Evolutionary conservation across 345 rosid species (phyloP).

Genomic region (Camelina sativa): DNA sequence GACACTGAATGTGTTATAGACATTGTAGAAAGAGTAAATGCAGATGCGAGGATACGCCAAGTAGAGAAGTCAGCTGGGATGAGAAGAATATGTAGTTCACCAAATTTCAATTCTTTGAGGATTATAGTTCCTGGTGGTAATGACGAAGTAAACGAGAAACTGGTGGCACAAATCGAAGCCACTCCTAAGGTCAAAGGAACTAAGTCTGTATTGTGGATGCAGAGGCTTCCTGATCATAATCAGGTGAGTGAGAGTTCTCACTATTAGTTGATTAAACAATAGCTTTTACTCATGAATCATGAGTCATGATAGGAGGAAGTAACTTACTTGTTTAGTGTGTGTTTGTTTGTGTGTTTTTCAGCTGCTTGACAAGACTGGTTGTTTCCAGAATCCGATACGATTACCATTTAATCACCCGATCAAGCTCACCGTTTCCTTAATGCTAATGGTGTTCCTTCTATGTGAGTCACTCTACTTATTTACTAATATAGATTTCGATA

Average conservation of each 20-base stretch:
- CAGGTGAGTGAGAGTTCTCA: slow-evolving; percentile 42
- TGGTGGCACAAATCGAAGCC: slow-evolving; percentile 51
- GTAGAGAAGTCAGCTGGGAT: slow-evolving; percentile 50
- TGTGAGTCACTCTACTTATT: slow-evolving; percentile 52
- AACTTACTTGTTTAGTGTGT: slow-evolving; percentile 19
- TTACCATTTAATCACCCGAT: slow-evolving; percentile 51
- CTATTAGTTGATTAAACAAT: slow-evolving; percentile 46
- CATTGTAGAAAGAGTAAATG: slow-evolving; percentile 41
- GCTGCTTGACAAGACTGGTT: slow-evolving; percentile 53
- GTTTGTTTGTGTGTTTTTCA: slow-evolving; percentile 31
- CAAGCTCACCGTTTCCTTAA: slow-evolving; percentile 65
- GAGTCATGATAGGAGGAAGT: neutral
- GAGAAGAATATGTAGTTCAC: slow-evolving; percentile 70
- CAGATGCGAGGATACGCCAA: slow-evolving; percentile 45
- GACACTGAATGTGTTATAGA: slow-evolving; percentile 47
- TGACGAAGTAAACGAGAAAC: slow-evolving; percentile 41
- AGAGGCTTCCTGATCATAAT: slow-evolving; percentile 51
- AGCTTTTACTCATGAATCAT: neutral
- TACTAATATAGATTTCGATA: neutral
- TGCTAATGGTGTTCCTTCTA: slow-evolving; percentile 73
- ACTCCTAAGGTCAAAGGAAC: slow-evolving; percentile 77
- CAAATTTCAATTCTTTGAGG: slow-evolving; percentile 61
- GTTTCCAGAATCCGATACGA: slow-evolving; percentile 53
- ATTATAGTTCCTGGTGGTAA: slow-evolving; percentile 53
- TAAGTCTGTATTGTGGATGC: slow-evolving; percentile 58